These are phyloP conservation scores for Gynostemma pentaphyllum DNA, from an alignment of 306 rosid species.

Conservation along the genomic window DNA sequence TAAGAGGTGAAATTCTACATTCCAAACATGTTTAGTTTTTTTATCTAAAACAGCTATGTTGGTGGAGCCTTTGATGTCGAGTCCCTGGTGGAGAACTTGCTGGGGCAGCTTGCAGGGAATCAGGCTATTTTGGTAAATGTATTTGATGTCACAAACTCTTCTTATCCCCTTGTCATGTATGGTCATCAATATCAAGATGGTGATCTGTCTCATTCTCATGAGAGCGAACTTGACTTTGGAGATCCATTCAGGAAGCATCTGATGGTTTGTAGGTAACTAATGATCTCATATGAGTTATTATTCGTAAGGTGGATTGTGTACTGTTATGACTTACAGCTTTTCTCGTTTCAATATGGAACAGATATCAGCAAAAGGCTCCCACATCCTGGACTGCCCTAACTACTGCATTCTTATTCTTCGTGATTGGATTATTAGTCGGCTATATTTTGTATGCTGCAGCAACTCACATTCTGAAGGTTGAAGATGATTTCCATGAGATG, in stretches of 20 bases:
- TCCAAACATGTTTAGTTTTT: slow-evolving; percentile 15
- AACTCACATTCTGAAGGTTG: slow-evolving; percentile 82
- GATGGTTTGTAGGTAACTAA: slow-evolving; percentile 85
- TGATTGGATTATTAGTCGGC: slow-evolving; percentile 72
- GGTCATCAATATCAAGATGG: slow-evolving; percentile 77
- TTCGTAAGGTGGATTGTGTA: neutral
- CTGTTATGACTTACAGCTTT: neutral
- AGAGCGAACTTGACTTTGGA: slow-evolving; percentile 93
- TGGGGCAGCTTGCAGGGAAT: slow-evolving; percentile 93
- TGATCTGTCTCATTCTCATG: slow-evolving; percentile 61
- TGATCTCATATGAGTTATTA: neutral
- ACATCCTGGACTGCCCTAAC: slow-evolving; percentile 61
- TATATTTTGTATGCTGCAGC: slow-evolving; percentile 90
- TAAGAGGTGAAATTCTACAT: slow-evolving; percentile 13
- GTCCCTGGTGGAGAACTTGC: slow-evolving; percentile 96
- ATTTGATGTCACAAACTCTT: slow-evolving; percentile 73
- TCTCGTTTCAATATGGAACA: slow-evolving; percentile 24
- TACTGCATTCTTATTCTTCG: slow-evolving; percentile 53
- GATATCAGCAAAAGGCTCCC: slow-evolving; percentile 91
- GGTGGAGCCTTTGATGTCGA: slow-evolving; percentile 98
- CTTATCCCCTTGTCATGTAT: slow-evolving; percentile 70
- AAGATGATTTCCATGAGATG: slow-evolving; percentile 85
- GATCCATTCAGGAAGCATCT: slow-evolving; percentile 83
- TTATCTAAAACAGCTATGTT: slow-evolving; percentile 49
- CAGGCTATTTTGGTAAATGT: slow-evolving; percentile 87